Evolutionary conservation across 139 green algal genomes (phyloP).

Genomic region (Dunaliella primolecta): DNA sequence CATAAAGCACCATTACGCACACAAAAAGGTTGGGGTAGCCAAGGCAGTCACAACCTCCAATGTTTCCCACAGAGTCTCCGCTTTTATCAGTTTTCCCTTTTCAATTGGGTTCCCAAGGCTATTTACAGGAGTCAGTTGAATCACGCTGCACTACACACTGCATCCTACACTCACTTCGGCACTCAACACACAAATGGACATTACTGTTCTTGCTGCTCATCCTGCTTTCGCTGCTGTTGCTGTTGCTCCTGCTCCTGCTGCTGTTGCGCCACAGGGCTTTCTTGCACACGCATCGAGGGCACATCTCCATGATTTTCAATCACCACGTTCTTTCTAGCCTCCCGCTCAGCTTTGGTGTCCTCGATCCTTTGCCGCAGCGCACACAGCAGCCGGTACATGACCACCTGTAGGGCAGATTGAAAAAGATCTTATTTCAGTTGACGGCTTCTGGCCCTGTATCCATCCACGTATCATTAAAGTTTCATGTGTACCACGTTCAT

Average conservation of each 20-base stretch:
- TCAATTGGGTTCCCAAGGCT: no score
- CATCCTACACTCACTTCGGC: no score
- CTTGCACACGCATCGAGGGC: conserved; percentile 12
- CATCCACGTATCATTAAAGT: not conserved
- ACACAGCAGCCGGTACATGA: conserved; percentile 47
- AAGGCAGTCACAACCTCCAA: no score
- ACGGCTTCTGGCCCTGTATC: not conserved
- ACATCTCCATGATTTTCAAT: conserved; percentile 24
- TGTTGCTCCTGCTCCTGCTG: not conserved
- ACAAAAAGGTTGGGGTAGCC: no score
- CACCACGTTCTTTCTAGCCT: conserved; percentile 30
- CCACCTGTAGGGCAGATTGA: conserved; percentile 11
- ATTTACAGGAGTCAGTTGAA: no score
- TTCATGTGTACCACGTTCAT: not conserved
- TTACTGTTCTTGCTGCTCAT: not conserved
- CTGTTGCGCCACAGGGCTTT: not conserved
- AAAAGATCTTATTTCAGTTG: not conserved
- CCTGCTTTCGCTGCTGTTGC: not conserved
- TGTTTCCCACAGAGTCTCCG: no score
- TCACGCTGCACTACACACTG: no score
- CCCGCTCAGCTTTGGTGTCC: conserved; percentile 35
- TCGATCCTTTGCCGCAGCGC: conserved; percentile 45
- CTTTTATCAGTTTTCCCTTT: no score
- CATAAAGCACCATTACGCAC: no score
- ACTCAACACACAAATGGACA: no score